Conservation (phyloP, 805 yeast genomes). For the Cephaloascus fragrans region DNA sequence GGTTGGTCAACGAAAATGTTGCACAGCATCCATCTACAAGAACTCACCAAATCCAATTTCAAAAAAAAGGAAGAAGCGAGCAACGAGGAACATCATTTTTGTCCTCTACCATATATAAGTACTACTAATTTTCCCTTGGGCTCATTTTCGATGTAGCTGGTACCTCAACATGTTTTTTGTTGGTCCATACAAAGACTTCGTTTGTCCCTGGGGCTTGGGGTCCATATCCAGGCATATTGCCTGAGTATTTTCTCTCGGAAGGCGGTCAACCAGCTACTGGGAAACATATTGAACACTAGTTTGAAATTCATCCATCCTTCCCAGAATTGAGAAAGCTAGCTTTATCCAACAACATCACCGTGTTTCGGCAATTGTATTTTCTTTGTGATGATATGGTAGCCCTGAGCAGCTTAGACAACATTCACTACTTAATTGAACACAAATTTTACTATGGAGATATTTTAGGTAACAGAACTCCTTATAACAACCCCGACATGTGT, state of each 20-base stretch:
- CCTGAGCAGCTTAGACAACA: slow-evolving; percentile 1
- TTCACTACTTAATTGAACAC: slow-evolving; percentile 18
- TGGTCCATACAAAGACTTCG: slow-evolving; percentile 11
- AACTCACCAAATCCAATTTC: slow-evolving; percentile 6
- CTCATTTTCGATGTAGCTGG: slow-evolving; percentile 49
- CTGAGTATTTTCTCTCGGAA: slow-evolving; percentile 27
- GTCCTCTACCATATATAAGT: slow-evolving; percentile 16
- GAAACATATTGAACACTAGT: slow-evolving; percentile 35
- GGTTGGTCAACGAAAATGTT: slow-evolving; percentile 36
- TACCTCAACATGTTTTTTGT: slow-evolving; percentile 47
- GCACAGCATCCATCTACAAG: slow-evolving; percentile 8
- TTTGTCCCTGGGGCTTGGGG: slow-evolving; percentile 48
- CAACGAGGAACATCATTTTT: slow-evolving; percentile 4
- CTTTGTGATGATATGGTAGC: slow-evolving; percentile 8
- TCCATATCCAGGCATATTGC: slow-evolving; percentile 33
- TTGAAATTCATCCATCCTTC: slow-evolving; percentile 28
- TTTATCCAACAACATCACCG: slow-evolving; percentile 1
- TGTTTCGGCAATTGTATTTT: slow-evolving; percentile 13
- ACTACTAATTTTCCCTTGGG: too few species aligned
- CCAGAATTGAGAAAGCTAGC: slow-evolving; percentile 2
- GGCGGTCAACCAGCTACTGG: slow-evolving; percentile 58
- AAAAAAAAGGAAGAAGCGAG: slow-evolving; percentile 20
- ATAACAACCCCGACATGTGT: slow-evolving; percentile 35
- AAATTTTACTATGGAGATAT: slow-evolving; percentile 45
- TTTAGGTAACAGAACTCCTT: slow-evolving; percentile 51